phyloP scores from a whole-genome alignment of 352 stramenopile genomes.

The Globisporangium polare region DNA sequence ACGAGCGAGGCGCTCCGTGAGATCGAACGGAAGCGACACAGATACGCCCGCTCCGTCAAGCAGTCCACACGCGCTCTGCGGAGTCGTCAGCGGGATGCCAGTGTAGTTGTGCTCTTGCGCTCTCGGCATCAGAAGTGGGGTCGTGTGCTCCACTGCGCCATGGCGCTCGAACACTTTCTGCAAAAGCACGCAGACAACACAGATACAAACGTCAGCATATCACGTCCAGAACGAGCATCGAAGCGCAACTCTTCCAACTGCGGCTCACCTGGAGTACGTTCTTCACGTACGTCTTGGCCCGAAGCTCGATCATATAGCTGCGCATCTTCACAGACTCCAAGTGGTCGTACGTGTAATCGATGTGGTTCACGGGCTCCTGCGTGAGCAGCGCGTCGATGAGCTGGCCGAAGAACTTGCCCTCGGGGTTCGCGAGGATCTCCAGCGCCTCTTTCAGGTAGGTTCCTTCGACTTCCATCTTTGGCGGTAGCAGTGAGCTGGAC shows the following conservation, averaged over 20 bases:
- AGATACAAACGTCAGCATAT: background rate
- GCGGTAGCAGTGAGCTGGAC: slow-evolving; percentile 55
- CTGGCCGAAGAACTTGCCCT: slow-evolving; percentile 87
- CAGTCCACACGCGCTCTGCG: slow-evolving; percentile 59
- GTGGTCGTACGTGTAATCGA: slow-evolving; percentile 87
- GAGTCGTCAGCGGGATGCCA: slow-evolving; percentile 45
- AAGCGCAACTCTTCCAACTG: background rate
- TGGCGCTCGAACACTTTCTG: slow-evolving; percentile 85
- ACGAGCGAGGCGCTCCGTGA: slow-evolving; percentile 77
- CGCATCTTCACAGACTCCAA: slow-evolving; percentile 78
- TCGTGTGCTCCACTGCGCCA: slow-evolving; percentile 72
- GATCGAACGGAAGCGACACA: slow-evolving; percentile 78
- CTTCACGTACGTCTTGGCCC: slow-evolving; percentile 65
- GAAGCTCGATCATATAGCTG: slow-evolving; percentile 58
- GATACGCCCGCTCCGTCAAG: slow-evolving; percentile 75
- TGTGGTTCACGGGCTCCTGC: slow-evolving; percentile 70
- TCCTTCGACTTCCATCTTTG: slow-evolving; percentile 84
- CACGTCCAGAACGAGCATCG: background rate
- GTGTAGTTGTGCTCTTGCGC: slow-evolving; percentile 65
- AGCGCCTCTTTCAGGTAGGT: slow-evolving; percentile 81
- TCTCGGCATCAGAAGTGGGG: slow-evolving; percentile 74
- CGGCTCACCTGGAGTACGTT: slow-evolving; percentile 49
- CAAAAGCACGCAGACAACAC: background rate
- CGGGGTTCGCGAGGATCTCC: slow-evolving; percentile 83
- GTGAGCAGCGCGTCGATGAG: slow-evolving; percentile 76